Percentiles rank a stretch among this genome's conserved stretches.
Evolutionary conservation across 129 eudicot species (phyloP).

Genomic region (Ambrosia trifida): DNA sequence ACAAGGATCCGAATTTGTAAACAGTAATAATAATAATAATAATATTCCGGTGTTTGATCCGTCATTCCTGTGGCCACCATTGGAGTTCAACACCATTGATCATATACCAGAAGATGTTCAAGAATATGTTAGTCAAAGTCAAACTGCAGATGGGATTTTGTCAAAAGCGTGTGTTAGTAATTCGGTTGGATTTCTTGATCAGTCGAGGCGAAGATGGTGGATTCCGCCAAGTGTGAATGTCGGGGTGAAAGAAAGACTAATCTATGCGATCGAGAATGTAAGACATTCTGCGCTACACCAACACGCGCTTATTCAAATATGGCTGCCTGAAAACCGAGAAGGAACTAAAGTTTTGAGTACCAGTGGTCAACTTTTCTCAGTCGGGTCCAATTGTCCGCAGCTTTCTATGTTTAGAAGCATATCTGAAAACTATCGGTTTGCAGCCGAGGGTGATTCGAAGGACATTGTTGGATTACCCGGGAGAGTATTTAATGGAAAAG

Average conservation of each 20-base stretch:
- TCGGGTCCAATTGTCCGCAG: slow-evolving; percentile 54
- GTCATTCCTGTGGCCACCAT: slow-evolving; percentile 52
- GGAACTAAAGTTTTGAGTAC: slow-evolving; percentile 64
- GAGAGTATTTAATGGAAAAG: slow-evolving; percentile 70
- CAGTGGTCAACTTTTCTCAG: slow-evolving; percentile 55
- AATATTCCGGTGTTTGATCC: slow-evolving; percentile 55
- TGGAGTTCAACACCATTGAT: slow-evolving; percentile 43
- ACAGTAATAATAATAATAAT: slow-evolving; percentile 29
- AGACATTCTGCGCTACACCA: slow-evolving; percentile 43
- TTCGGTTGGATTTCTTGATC: slow-evolving; percentile 29
- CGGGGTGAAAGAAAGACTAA: slow-evolving; percentile 59
- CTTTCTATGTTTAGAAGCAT: slow-evolving; percentile 69
- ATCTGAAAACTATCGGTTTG: slow-evolving; percentile 54
- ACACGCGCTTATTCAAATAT: slow-evolving; percentile 70
- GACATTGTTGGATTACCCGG: slow-evolving; percentile 72
- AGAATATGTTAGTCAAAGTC: slow-evolving; percentile 52
- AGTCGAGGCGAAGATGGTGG: slow-evolving; percentile 59
- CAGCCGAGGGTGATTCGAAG: slow-evolving; percentile 57
- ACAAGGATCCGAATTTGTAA: slow-evolving; percentile 61
- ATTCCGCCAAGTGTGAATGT: slow-evolving; percentile 49
- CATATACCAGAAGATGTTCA: slow-evolving; percentile 33
- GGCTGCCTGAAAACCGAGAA: slow-evolving; percentile 72
- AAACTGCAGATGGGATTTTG: slow-evolving; percentile 30
- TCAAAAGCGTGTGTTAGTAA: slow-evolving; percentile 30
- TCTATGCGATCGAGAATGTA: slow-evolving; percentile 54